Base-by-base conservation (phyloP, 106 monocot genomes). In the Dioscorea alata region DNA sequence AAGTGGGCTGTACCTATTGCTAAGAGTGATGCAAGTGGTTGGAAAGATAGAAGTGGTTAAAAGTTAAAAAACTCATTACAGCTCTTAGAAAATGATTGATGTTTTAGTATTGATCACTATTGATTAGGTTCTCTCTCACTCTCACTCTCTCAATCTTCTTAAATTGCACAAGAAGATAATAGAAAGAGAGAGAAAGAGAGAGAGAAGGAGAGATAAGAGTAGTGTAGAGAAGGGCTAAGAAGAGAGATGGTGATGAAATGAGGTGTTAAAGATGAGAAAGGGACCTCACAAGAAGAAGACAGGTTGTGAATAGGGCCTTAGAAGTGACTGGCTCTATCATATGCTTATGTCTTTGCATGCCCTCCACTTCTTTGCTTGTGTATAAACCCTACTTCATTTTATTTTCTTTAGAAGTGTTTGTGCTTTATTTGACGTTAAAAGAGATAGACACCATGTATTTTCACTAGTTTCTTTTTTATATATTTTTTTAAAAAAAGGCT, bases 21-120 rank as follows among this genome's bases (percentile, higher is more conserved):
- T 42, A 42, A 42, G 42, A 42, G 4, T 51, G 70, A 53, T 70
- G 76, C 76, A 76, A 76, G 70, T 76, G 50, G 76, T 17, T 22
- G 54, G 62, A 32, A 31, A 65, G 70, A 17, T 15, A 20, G 13
- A 64, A 19, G 12, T 34, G 7, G 19, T 33, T 32, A 33, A 33
- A 22, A 60, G 24, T 25, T 23, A 13, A 13, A 13, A 51, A 54
- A 28, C 66, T 67, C 59, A 69, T 16, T 75, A 69, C 75, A 59
- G 13, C 60, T 60, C 42, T 63, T 13, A 56, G 42, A 42, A 0
- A 16, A 52, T 33, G 24, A 31, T 54, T 58, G 54, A 50, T 50
- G 33, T 49, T 16, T 59, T 28, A 28, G 17, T 61, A 21, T 69
- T 52, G 58, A 56, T 58, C 23, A 25, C 61, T 8, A 42, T 42